phyloP scores from a whole-genome alignment of 306 rosid genomes.

The Astragalus glycyphyllos region DNA sequence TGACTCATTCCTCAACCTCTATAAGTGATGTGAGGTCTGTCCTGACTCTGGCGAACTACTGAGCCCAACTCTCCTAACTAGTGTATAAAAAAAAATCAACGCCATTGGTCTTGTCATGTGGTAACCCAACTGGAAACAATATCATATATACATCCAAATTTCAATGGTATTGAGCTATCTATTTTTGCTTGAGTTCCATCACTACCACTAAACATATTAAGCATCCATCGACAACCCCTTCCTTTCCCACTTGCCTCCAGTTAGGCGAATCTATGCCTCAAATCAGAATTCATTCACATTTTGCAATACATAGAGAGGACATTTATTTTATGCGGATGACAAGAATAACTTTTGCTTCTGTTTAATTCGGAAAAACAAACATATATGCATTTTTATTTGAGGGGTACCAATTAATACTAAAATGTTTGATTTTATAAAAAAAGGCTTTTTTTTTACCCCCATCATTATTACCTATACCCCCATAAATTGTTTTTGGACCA shows the following conservation, averaged over 20 bases:
- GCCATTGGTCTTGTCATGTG: constrained; percentile 3
- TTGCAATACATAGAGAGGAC: not conserved
- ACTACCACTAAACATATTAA: constrained; percentile 22
- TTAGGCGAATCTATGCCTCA: constrained; percentile 40
- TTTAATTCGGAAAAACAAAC: not conserved
- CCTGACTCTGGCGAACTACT: too few relatives aligned
- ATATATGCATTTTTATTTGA: too few relatives aligned
- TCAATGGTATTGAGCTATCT: constrained; percentile 31
- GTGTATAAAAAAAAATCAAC: not conserved
- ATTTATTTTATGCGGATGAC: constrained; percentile 3
- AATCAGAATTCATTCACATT: constrained; percentile 13
- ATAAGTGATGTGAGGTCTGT: too few relatives aligned
- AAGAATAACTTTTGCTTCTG: constrained; percentile 10
- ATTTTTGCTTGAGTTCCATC: constrained; percentile 3
- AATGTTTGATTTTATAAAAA: too few relatives aligned
- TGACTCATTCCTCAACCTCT: too few relatives aligned
- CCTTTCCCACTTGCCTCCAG: constrained; percentile 36
- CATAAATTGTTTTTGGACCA: too few relatives aligned
- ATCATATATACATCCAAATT: not conserved
- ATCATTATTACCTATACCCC: too few relatives aligned
- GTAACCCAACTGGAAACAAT: constrained; percentile 28
- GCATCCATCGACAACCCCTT: constrained; percentile 23
- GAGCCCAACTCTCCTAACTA: too few relatives aligned
- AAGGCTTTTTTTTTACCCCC: too few relatives aligned
- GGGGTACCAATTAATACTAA: too few relatives aligned